Conservation (phyloP, 2,329 filamentous ascomycete species). For the Botrytis squamosa region DNA sequence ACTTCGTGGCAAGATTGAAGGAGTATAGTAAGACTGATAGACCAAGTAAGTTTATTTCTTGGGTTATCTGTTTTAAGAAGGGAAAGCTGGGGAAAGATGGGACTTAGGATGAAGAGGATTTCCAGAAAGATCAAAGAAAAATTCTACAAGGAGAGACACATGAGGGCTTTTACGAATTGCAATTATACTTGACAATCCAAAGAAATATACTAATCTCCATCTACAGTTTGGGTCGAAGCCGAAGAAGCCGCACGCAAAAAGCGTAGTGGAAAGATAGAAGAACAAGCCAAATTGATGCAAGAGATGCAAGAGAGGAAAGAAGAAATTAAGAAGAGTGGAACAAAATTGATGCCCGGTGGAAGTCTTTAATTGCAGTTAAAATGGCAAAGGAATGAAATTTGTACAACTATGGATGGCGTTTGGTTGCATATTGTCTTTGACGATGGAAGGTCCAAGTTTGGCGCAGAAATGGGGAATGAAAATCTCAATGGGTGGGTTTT, state of each 20-base stretch:
- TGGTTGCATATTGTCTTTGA: slow-evolving; percentile 1
- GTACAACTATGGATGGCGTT: slow-evolving; percentile 5
- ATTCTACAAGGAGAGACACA: background rate
- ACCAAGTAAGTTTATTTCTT: slow-evolving; percentile 62
- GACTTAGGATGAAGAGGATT: background rate
- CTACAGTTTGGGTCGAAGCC: slow-evolving; percentile 48
- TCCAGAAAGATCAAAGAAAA: background rate
- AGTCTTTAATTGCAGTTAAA: slow-evolving; percentile 27
- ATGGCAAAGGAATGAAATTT: background rate
- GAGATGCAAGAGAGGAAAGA: slow-evolving; percentile 44
- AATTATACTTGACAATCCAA: background rate
- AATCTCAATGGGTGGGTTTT: background rate
- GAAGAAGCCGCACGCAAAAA: slow-evolving; percentile 43
- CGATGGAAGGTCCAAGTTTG: background rate
- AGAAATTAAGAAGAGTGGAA: slow-evolving; percentile 42
- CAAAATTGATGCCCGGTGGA: slow-evolving; percentile 30
- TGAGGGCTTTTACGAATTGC: background rate
- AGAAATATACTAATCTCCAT: background rate
- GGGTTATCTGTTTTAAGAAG: background rate
- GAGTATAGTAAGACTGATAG: slow-evolving; percentile 88
- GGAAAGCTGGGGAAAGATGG: background rate
- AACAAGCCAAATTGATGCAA: slow-evolving; percentile 41
- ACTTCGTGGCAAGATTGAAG: slow-evolving; percentile 82
- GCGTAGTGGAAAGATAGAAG: slow-evolving; percentile 40
- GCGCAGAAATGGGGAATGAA: background rate